These are phyloP conservation scores for Striga hermonthica DNA, from an alignment of 305 asterid species.

Conservation along the genomic window DNA sequence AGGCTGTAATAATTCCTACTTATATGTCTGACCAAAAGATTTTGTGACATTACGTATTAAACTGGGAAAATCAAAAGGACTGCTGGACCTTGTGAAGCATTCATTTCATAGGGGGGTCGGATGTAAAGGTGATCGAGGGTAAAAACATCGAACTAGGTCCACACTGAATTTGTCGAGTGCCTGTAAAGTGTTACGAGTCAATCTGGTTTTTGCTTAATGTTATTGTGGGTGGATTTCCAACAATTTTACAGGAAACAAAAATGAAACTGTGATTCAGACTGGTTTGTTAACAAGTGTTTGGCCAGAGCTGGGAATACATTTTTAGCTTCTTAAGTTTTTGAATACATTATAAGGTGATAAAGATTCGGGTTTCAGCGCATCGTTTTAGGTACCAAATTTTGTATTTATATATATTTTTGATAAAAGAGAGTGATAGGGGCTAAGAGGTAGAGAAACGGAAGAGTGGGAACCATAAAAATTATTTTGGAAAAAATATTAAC, in stretches of 20 bases:
- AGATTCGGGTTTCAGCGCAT: no score
- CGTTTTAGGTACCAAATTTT: no score
- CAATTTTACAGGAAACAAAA: no score
- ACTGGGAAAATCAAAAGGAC: constrained; percentile 11
- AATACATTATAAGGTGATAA: no score
- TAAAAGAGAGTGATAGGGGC: no score
- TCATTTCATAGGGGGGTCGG: constrained; percentile 3
- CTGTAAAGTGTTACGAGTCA: neutral
- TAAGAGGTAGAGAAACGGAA: no score
- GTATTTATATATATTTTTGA: no score
- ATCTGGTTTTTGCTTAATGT: neutral
- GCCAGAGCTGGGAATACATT: neutral
- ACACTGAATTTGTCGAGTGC: neutral
- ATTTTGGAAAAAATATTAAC: no score
- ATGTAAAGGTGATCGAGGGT: constrained; percentile 20
- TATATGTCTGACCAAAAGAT: constrained; percentile 4
- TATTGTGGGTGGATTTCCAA: neutral
- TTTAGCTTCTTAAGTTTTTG: no score
- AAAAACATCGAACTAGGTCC: constrained; percentile 1
- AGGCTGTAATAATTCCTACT: constrained; percentile 38
- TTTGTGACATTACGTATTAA: constrained; percentile 28
- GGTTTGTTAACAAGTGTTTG: neutral
- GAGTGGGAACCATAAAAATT: no score
- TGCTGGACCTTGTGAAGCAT: constrained; percentile 21
- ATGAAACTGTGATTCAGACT: no score